Evolutionary conservation across 1,284 basidiomycete genomes (phyloP).

Genomic region (Pseudozyma sp.): DNA sequence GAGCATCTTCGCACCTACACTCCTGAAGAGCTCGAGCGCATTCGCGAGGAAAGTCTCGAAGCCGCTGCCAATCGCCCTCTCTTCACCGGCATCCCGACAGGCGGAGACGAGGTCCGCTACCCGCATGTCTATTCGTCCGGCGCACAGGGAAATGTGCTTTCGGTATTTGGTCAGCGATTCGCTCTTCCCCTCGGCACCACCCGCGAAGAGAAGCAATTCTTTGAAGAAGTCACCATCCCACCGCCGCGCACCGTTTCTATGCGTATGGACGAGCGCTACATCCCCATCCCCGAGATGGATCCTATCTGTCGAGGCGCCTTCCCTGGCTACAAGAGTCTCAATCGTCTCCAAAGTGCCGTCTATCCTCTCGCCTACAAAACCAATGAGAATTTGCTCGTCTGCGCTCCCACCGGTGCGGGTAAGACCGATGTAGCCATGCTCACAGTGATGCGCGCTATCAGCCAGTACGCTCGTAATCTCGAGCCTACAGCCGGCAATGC

Average conservation of each 20-base stretch:
- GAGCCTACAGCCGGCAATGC: conserved; percentile 72
- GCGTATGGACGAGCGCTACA: conserved; percentile 78
- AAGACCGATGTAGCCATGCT: conserved; percentile 99
- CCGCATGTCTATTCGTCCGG: conserved; percentile 90
- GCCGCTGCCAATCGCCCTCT: conserved; percentile 79
- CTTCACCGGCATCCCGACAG: conserved; percentile 74
- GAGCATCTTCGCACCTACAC: conserved; percentile 70
- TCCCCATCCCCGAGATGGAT: conserved; percentile 82
- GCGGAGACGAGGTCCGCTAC: conserved; percentile 74
- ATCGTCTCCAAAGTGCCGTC: conserved; percentile 94
- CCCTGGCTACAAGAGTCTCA: conserved; percentile 86
- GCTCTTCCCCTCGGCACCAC: conserved; percentile 86
- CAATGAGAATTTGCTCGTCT: conserved; percentile 94
- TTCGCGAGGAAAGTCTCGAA: conserved; percentile 77
- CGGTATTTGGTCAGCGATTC: conserved; percentile 80
- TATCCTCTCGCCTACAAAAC: conserved; percentile 92
- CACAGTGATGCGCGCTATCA: conserved; percentile 86
- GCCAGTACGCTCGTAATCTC: conserved; percentile 80
- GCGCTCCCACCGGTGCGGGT: conserved; percentile 73
- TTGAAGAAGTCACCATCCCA: conserved; percentile 86
- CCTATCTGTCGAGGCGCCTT: conserved; percentile 86
- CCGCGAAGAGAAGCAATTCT: conserved; percentile 73
- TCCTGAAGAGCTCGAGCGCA: conserved; percentile 74
- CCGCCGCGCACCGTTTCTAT: conserved; percentile 85
- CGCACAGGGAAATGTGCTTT: conserved; percentile 78